Conservation (phyloP, 2,329 filamentous ascomycete species). For the Samsoniella hepiali region DNA sequence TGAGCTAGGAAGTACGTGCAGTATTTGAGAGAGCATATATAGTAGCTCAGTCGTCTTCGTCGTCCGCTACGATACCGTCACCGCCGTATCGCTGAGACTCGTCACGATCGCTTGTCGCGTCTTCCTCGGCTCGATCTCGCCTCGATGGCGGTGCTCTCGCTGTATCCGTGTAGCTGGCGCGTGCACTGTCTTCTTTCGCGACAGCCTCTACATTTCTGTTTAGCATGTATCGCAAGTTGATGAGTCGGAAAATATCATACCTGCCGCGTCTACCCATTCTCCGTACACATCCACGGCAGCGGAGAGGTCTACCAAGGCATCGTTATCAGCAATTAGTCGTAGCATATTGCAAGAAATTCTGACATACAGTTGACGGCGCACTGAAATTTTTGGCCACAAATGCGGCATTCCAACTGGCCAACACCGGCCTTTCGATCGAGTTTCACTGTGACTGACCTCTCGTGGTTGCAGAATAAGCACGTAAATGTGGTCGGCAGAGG, state of each 20-base stretch:
- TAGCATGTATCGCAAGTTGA: conserved; percentile 17
- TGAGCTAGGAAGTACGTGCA: not conserved
- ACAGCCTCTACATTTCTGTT: conserved; percentile 42
- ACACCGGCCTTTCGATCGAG: conserved; percentile 90
- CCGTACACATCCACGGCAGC: conserved; percentile 93
- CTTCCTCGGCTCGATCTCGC: conserved; percentile 25
- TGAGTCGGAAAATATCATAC: conserved; percentile 35
- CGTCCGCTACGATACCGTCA: conserved; percentile 51
- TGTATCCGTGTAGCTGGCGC: conserved; percentile 29
- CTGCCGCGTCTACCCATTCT: conserved; percentile 91
- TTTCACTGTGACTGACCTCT: conserved; percentile 86
- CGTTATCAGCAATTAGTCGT: conserved; percentile 20
- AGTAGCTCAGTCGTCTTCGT: conserved; percentile 52
- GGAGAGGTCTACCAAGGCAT: conserved; percentile 64
- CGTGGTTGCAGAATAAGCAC: conserved; percentile 98
- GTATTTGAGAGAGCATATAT: not conserved
- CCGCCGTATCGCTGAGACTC: conserved; percentile 51
- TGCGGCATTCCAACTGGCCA: conserved; percentile 81
- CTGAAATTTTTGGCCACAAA: conserved; percentile 92
- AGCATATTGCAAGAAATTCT: conserved; percentile 11
- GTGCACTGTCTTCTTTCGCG: conserved; percentile 43
- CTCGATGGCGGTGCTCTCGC: conserved; percentile 23
- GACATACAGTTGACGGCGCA: conserved; percentile 83
- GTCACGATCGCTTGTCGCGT: conserved; percentile 41
- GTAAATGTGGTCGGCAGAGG: conserved; percentile 81